Evolutionary conservation across 192 early-diverging fungal genomes (phyloP), one percentile per base, ranked within the genome.

Genomic region (Pilobolus umbonatus): DNA sequence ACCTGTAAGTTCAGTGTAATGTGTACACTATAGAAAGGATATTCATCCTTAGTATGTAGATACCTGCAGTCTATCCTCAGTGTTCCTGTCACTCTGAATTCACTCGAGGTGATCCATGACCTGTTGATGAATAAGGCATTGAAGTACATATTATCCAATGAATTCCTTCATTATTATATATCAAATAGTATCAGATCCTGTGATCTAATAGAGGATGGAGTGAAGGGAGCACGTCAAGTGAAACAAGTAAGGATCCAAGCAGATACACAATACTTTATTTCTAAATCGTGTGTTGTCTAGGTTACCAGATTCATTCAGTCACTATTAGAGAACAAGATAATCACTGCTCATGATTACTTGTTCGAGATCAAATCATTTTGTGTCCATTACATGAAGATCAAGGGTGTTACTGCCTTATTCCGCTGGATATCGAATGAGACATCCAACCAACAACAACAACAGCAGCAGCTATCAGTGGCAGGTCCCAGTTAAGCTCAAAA

Each of bases 301-400:
- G 55, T 57, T 21, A 32, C 57, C 31, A 59, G 40, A 9, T 59
- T 59, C 19, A 59, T 59, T 38, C 57, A 59, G 26, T 59, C 57
- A 26, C 35, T 59, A 26, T 36, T 59, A 39, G 57, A 59, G 34
- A 35, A 59, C 15, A 19, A 47, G 0, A 49, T 59, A 7, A 59
- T 59, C 1, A 7, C 17, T 17, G 39, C 48, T 43, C n/a, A 45
- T 26, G 34, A 59, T 26, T 59, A 59, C 9, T 22, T 59, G 12
- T 30, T 59, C 38, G 57, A 59, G 34, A 59, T 59, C 19, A 43
- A 59, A 12, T 35, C 57, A 1, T 59, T 59, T 30, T 59, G 57
- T 59, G 35, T 47, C 17, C 15, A 31, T n/a, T 59, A 34, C 48
- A 44, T 59, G 42, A 42, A 42, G 19, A 4, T 42, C 14, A 42